Base-by-base conservation (phyloP, 192 early-diverging fungal species). In the Coemansia javaensis region DNA sequence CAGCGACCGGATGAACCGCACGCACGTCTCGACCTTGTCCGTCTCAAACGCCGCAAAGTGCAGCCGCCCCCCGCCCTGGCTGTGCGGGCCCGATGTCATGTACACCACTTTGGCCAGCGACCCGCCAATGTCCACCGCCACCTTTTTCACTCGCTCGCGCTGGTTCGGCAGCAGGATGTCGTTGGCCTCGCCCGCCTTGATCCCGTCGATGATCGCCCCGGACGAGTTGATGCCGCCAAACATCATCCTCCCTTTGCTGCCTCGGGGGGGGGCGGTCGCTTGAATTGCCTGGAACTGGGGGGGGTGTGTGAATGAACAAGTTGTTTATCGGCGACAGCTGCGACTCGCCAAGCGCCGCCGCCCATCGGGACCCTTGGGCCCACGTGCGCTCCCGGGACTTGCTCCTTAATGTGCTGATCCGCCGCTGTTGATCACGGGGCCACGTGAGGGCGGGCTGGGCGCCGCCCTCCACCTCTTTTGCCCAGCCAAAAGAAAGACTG, bases 31-130 rank as follows among this genome's bases (percentile, higher is more conserved):
- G 41, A 95, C 87, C 35, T 87, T 80, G 61, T 91, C 89, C 0
- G 95, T 98, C 55, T 98, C 93, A 53, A 98, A 93, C 42, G 88
- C 91, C 41, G 79, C 82, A 65, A 98, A 98, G 65, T 93, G 90
- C 38, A 98, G 64, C 10, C 91, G 79, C 1, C n/a, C n/a, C n/a
- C 95, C 95, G 32, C 93, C 91, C 16, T 78, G 80, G 22, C 52
- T 51, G n/a, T 33, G 32, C 21, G 46, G 40, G 0, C 47, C 49
- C 21, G 78, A 70, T 1, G 83, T 81, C 44, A 81, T 77, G 56
- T 88, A 86, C n/a, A 89, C 82, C 1, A 89, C 77, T 46, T 89
- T 89, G 42, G 84, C 81, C 7, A 87, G 61, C 12, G 84, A 82
- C 34, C 85, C 87, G 43, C 87, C 87, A 49, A 89, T 84, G 70